Evolutionary conservation across 352 stramenopile species (phyloP).

Genomic region (Globisporangium nagaii): DNA sequence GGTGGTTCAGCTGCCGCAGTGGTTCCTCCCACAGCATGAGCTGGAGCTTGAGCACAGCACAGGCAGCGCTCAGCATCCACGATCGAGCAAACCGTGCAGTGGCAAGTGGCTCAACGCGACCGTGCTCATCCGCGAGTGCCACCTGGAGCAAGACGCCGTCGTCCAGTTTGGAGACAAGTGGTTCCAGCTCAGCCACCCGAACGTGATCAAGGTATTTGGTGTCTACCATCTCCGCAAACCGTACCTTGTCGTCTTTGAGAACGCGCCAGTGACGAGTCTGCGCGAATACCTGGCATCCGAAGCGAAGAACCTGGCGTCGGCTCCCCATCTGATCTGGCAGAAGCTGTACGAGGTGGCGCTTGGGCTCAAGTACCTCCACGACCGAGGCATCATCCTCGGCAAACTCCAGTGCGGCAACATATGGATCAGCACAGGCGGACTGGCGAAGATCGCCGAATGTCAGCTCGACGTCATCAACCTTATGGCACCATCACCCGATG

Average conservation of each 20-base stretch:
- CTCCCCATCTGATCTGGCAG: not conserved
- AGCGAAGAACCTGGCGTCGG: not conserved
- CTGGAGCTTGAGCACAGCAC: not conserved
- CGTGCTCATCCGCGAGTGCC: not conserved
- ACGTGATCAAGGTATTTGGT: constrained; percentile 27
- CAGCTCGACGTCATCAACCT: not conserved
- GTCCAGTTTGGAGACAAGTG: constrained; percentile 17
- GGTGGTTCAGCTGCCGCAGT: not conserved
- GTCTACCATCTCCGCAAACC: constrained; percentile 18
- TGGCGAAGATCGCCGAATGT: constrained; percentile 6
- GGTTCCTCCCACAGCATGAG: not conserved
- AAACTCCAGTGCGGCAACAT: constrained; percentile 3
- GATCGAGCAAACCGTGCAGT: not conserved
- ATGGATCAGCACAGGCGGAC: not conserved
- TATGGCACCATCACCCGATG: not conserved
- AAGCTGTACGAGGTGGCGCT: constrained; percentile 2
- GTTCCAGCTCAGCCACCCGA: constrained; percentile 21
- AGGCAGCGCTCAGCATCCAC: not conserved
- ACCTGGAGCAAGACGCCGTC: constrained; percentile 1
- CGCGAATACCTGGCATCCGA: not conserved
- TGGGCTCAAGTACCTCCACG: constrained; percentile 8
- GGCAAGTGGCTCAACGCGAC: not conserved
- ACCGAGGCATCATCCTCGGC: constrained; percentile 1
- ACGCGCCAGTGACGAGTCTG: constrained; percentile 5
- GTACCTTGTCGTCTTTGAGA: constrained; percentile 23